Percentiles rank a stretch among this genome's conserved stretches.
Evolutionary conservation across 2,329 filamentous ascomycete species (phyloP).

Genomic region (Beauveria pseudobassiana): DNA sequence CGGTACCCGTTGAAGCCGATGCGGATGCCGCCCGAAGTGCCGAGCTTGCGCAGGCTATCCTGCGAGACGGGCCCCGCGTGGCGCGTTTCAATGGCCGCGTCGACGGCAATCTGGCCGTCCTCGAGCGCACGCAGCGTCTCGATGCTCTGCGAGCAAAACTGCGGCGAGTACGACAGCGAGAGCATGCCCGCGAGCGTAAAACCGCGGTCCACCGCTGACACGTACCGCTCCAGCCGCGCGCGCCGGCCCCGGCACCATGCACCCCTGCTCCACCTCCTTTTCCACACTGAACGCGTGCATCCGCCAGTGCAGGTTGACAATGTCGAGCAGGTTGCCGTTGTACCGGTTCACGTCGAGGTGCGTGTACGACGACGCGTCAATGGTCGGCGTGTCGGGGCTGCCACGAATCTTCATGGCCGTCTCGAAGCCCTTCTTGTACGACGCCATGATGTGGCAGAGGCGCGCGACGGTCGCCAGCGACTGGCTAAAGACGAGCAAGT

Average conservation of each 20-base stretch:
- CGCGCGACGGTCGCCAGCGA: conserved; percentile 59
- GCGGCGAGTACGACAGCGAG: conserved; percentile 51
- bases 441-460: conserved; percentile 60
- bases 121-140: conserved; percentile 49
- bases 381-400: conserved; percentile 19
- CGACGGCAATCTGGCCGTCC: conserved; percentile 40
- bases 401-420: conserved; percentile 41
- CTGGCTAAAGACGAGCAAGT: conserved; percentile 60
- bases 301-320: conserved; percentile 79
- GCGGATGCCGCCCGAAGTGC: conserved; percentile 55
- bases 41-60: conserved; percentile 54
- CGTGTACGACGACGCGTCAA: conserved; percentile 40
- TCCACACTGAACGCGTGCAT: conserved; percentile 59
- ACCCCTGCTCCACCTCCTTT: conserved; percentile 57
- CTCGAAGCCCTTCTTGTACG: conserved; percentile 70
- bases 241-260: conserved; percentile 38
- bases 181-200: conserved; percentile 44
- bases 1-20: conserved; percentile 70
- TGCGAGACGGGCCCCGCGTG: conserved; percentile 66
- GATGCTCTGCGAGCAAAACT: conserved; percentile 49
- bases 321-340: conserved; percentile 80
- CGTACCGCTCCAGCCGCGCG: conserved; percentile 41
- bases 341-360: conserved; percentile 59
- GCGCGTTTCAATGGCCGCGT: conserved; percentile 34
- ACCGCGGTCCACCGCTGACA: conserved; percentile 38